Percentiles rank a stretch among this genome's conserved stretches.
phyloP scores from a whole-genome alignment of 768 basidiomycete genomes.

The Amanita exitialis region DNA sequence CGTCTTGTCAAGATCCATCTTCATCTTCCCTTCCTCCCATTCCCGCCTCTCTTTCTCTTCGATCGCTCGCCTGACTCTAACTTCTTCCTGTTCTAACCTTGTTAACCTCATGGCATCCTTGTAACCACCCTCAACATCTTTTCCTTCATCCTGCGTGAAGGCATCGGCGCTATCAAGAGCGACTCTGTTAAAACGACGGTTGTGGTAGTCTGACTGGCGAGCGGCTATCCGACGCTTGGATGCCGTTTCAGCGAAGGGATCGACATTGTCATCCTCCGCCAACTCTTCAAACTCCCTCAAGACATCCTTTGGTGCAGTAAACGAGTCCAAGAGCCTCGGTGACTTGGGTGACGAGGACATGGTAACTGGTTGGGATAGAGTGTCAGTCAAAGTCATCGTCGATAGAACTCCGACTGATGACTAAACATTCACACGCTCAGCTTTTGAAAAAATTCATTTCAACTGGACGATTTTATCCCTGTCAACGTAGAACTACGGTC shows the following conservation, averaged over 20 bases:
- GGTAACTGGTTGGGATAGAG: constrained; percentile 9
- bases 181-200: constrained; percentile 79
- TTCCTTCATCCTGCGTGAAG: constrained; percentile 61
- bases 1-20: constrained; percentile 87
- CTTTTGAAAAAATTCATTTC: constrained; percentile 4
- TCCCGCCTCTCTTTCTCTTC: constrained; percentile 83
- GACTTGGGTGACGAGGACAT: constrained; percentile 51
- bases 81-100: constrained; percentile 90
- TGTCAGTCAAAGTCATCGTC: neutral
- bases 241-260: constrained; percentile 89
- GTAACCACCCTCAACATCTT: constrained; percentile 77
- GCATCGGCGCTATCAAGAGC: constrained; percentile 76
- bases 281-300: constrained; percentile 90
- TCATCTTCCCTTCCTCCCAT: constrained; percentile 60
- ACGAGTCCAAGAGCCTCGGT: constrained; percentile 79
- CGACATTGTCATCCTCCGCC: constrained; percentile 88
- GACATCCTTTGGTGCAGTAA: constrained; percentile 88
- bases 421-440: constrained; percentile 21
- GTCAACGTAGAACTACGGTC: neutral
- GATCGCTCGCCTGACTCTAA: constrained; percentile 69
- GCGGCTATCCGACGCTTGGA: constrained; percentile 89
- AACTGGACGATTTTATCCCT: too few relatives aligned
- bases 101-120: constrained; percentile 93
- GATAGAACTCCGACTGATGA: neutral
- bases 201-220: constrained; percentile 92